Base-by-base conservation (phyloP, 2,329 filamentous ascomycete genomes). In the Penicillium griseofulvum region DNA sequence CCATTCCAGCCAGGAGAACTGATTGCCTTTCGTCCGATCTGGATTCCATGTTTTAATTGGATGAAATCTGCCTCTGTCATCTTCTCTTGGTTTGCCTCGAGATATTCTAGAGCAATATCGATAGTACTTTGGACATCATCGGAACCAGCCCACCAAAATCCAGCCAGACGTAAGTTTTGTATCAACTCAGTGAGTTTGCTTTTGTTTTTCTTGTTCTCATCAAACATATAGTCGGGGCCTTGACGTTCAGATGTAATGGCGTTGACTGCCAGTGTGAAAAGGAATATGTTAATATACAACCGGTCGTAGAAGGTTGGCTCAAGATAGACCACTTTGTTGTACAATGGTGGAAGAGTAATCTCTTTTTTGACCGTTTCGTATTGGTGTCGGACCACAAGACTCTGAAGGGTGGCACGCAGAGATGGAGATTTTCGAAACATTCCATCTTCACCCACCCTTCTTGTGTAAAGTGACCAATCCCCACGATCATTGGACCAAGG, bases 141-240 rank as follows among this genome's bases (percentile, higher is more conserved):
- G 65, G 88, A 91, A 45, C 91, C 92, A 0, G 87, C 87, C 74
- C 90, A 92, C 71, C 93, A 95, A 67, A 96, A 96, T 46, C 89
- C 90, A 7, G 90, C 87, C 67, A 94, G 88, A 17, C 90, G 84
- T 42, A 96, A 72, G 66, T 97, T 96, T 52, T 81, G 82, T 5
- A 96, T 87, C 2, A 96, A 77, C 50, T 84, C 79, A 26, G 86
- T 75, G 12, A 96, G 76, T 22, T 24, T 34, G 2, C 8, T 6
- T n/a, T 24, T 45, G 37, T 81, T 80, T 58, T 83, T 77, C 64
- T 92, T 92, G 12, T 82, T 85, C 0, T 84, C 82, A 64, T 96
- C 89, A 64, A 97, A 97, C 60, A 97, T 87, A 68, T 96, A 97
- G 69, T 97, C 92, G 52, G 83, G 79, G 64, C 93, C 93, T 0